Base-by-base conservation (phyloP, 2,329 filamentous ascomycete genomes). In the Leptographium flavum region DNA sequence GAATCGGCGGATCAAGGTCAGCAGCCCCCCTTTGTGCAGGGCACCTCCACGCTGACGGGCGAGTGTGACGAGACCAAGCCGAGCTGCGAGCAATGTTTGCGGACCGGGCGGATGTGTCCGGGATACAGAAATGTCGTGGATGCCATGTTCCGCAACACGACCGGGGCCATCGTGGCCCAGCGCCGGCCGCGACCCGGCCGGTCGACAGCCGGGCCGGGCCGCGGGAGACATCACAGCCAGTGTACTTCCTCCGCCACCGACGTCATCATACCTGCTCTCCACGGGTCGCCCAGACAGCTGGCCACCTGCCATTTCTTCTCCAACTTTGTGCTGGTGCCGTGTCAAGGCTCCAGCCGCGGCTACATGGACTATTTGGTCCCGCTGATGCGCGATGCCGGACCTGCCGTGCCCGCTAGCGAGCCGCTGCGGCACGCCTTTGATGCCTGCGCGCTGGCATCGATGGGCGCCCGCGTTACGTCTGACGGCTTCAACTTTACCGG, bases 81-180 rank as follows among this genome's bases (percentile, higher is more conserved):
- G 10, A 76, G 72, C 5, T 83, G 79, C 59, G 72, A 71, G 35
- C 77, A 81, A 56, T 82, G 78, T 54, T 63, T 68, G 50, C 81
- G 80, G 54, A 79, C 76, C 32, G 67, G 74, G 47, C 70, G 76
- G 33, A 66, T 71, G 52, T 83, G 79, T 55, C 78, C 78, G 3
- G 79, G 79, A 39, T 82, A 82, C 60, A 77, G 76, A 57, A 76
- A 83, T 55, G 79, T 83, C 52, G 82, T 84, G 53, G 81, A 85
- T 53, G 63, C 84, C 22, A 73, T 85, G 45, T 83, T 84, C 54
- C 76, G 81, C 46, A 81, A 84, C 57, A 80, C 84, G 62, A 84
- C 80, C 25, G 73, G 71, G 54, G 68, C 71, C 36, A 72, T 58
- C 8, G 46, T 46, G 3, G 44, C 44, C 21, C 42, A 45, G 13